phyloP scores from a whole-genome alignment of 768 basidiomycete genomes.

The Termitomyces sp. region DNA sequence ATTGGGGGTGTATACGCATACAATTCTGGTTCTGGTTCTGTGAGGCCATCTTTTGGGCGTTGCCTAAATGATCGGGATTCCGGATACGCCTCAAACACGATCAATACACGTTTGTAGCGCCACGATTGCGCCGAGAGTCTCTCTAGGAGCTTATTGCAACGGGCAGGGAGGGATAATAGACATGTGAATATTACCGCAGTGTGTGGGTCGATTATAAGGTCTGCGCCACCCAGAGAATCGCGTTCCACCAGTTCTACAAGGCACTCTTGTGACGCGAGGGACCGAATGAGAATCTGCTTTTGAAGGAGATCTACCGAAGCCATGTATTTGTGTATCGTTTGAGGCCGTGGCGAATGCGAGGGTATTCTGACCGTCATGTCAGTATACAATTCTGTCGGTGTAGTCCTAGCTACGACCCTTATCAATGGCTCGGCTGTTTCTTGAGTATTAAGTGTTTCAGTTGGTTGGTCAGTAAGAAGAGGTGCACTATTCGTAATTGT shows the following conservation, averaged over 20 bases:
- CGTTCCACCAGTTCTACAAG: slow-evolving; percentile 64
- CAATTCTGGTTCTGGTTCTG: slow-evolving; percentile 19
- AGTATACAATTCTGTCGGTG: slow-evolving; percentile 42
- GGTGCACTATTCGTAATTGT: slow-evolving; percentile 20
- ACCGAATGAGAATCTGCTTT: slow-evolving; percentile 56
- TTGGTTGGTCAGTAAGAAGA: slow-evolving; percentile 1
- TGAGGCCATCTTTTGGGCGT: neutral
- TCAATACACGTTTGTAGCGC: slow-evolving; percentile 50
- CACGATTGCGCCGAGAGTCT: slow-evolving; percentile 57
- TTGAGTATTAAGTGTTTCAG: neutral
- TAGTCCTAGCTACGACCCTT: slow-evolving; percentile 14
- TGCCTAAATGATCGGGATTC: slow-evolving; percentile 32
- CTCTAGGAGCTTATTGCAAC: slow-evolving; percentile 40
- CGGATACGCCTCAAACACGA: slow-evolving; percentile 70
- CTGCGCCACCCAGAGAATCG: slow-evolving; percentile 51
- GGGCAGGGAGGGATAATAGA: slow-evolving; percentile 32
- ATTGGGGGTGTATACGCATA: slow-evolving; percentile 65
- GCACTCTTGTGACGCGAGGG: slow-evolving; percentile 42
- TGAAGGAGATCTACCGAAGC: slow-evolving; percentile 68
- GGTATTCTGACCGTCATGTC: slow-evolving; percentile 44
- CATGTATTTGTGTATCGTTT: slow-evolving; percentile 56
- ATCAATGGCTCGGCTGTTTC: neutral
- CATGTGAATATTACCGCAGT: slow-evolving; percentile 44
- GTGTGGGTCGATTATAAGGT: slow-evolving; percentile 65
- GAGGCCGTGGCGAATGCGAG: slow-evolving; percentile 26